Percentiles rank a stretch among this genome's conserved stretches.
Evolutionary conservation across 1,139 yeast species (phyloP).

Genomic region (Diutina pseudorugosa): DNA sequence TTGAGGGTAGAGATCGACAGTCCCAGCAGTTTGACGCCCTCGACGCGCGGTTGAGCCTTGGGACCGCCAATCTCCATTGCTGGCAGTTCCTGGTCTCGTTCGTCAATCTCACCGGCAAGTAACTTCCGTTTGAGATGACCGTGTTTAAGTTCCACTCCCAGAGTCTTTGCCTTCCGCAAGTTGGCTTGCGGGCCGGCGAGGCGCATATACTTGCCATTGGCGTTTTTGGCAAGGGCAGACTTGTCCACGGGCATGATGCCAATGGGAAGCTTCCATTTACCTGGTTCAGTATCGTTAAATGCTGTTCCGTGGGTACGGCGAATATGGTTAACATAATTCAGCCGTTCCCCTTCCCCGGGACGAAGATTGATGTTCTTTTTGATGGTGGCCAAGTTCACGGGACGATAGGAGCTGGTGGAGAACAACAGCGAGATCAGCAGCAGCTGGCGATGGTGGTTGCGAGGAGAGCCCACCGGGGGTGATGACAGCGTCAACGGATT

Average conservation of each 20-base stretch:
- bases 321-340: slow-evolving; percentile 42
- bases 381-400: slow-evolving; percentile 27
- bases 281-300: slow-evolving; percentile 42
- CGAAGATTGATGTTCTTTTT: slow-evolving; percentile 24
- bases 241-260: slow-evolving; percentile 42
- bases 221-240: slow-evolving; percentile 7
- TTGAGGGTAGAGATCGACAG: neutral
- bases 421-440: slow-evolving; percentile 25
- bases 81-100: slow-evolving; percentile 10
- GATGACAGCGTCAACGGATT: neutral
- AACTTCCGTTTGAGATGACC: slow-evolving; percentile 66
- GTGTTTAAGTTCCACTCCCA: slow-evolving; percentile 58
- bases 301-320: slow-evolving; percentile 44
- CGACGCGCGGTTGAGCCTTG: neutral
- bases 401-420: slow-evolving; percentile 23
- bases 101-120: slow-evolving; percentile 70
- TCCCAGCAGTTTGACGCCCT: neutral
- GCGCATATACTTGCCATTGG: slow-evolving; percentile 22
- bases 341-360: slow-evolving; percentile 41
- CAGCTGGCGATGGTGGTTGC: slow-evolving; percentile 5
- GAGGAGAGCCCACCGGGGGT: neutral
- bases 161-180: slow-evolving; percentile 19
- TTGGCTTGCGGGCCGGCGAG: slow-evolving; percentile 15
- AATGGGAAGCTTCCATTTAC: slow-evolving; percentile 51
- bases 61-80: neutral